Evolutionary conservation across 805 yeast species (phyloP).

Genomic region (Starmerella potacharoeniae): DNA sequence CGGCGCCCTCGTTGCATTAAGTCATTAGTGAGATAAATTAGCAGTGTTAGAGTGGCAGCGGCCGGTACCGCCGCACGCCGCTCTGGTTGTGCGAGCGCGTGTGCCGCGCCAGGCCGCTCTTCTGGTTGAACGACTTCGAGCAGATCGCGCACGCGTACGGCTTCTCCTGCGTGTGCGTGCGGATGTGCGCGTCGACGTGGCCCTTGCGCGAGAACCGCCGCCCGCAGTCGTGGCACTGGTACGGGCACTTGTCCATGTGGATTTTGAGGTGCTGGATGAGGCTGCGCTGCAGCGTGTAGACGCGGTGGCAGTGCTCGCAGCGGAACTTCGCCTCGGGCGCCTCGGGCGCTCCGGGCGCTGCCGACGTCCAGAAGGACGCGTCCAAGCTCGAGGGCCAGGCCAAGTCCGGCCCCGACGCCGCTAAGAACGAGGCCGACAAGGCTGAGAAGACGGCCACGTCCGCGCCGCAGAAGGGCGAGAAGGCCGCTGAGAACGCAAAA

Average conservation of each 20-base stretch:
- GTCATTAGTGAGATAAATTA: too few species aligned
- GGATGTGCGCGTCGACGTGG: neutral
- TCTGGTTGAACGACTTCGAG: conserved; percentile 1
- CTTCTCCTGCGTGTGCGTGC: neutral
- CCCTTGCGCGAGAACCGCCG: conserved; percentile 2
- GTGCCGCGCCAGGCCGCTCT: neutral
- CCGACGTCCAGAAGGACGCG: neutral
- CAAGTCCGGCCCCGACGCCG: neutral
- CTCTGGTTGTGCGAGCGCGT: neutral
- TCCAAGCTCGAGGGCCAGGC: conserved; percentile 2
- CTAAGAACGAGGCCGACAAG: conserved; percentile 1
- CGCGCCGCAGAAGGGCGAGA: conserved; percentile 6
- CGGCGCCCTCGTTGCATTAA: too few species aligned
- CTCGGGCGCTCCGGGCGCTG: neutral
- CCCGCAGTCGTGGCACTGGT: neutral
- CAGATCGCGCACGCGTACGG: neutral
- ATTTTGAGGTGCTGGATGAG: conserved; percentile 1
- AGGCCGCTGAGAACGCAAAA: conserved; percentile 6
- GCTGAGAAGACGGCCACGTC: conserved; percentile 2
- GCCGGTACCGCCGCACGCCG: neutral
- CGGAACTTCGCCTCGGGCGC: neutral
- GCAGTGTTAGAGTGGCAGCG: neutral
- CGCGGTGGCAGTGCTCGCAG: neutral
- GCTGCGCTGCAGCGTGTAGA: neutral
- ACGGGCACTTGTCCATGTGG: neutral